Base-by-base conservation (phyloP, 1,284 basidiomycete genomes). In the Ganoderma leucocontextum region DNA sequence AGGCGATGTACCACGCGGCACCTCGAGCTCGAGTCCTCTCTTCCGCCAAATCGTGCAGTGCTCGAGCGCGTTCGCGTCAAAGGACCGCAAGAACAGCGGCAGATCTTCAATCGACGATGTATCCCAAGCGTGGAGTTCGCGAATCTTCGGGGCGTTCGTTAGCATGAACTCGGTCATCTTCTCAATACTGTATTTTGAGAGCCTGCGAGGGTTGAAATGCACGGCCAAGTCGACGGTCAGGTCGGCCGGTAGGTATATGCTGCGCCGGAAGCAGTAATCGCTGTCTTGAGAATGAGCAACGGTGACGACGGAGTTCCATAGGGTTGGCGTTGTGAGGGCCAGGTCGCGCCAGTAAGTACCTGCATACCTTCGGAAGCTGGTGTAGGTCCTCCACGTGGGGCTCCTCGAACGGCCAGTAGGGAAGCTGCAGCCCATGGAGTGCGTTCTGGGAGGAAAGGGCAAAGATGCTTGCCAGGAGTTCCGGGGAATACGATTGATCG, bases 401-500 rank as follows among this genome's bases (percentile, higher is more conserved):
- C 29, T 55, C 33, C 12, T 8, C 6, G 52, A 55, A 55, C 52
- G 52, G 52, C 52, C 52, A 55, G 17, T 55, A 35, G 52, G 52
- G 29, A 13, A 33, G 25, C 17, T 8, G 25, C 4, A 29, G 17
- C 47, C 33, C 15, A 3, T 6, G 33, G 53, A 55, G 29, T 19
- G 15, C 19, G 5, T 55, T 55, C 29, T 29, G 7, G 35, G 55
- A n/a, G 33, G 33, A 36, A 19, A 58, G 55, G 33, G 33, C 35
- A 59, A 65, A 61, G 38, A 65, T 55, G 36, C 53, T 25, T 1
- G 38, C 49, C 38, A 65, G 29, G 5, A 65, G 35, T 12, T 65
- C 64, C 8, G 49, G 64, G 64, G 64, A 7, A 61, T 38, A 19
- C 64, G 64, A 49, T 65, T 61, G 25, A 65, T 55, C 8, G 64